Evolutionary conservation across 176 grass and related monocot species (phyloP).

Genomic region (Triticum urartu): DNA sequence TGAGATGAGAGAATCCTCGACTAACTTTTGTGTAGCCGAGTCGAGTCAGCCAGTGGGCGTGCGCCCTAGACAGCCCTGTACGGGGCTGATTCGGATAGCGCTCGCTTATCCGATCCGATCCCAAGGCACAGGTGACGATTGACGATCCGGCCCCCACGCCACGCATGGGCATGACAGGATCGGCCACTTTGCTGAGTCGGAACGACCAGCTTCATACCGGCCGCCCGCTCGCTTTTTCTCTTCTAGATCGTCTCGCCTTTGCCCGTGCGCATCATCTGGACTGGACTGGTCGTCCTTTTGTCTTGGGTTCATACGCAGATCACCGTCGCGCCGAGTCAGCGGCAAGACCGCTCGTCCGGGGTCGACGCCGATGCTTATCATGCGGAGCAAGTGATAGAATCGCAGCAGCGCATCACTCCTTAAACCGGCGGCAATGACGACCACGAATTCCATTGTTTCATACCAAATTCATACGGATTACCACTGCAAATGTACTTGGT

Average conservation of each 20-base stretch:
- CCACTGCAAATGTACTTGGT: too few species aligned
- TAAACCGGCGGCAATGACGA: not conserved
- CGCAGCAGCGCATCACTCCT: not conserved
- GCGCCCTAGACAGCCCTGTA: not conserved
- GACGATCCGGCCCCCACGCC: not conserved
- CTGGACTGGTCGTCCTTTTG: not conserved
- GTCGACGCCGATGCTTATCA: too few species aligned
- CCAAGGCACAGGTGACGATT: not conserved
- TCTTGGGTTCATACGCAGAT: not conserved
- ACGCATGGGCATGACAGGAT: not conserved
- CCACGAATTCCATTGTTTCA: not conserved
- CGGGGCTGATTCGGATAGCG: not conserved
- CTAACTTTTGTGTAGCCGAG: not conserved
- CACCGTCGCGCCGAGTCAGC: not conserved
- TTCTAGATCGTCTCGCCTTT: slow-evolving; percentile 9
- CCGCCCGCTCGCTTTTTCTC: not conserved
- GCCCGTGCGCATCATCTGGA: slow-evolving; percentile 14
- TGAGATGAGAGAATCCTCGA: too few species aligned
- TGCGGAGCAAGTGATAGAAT: too few species aligned
- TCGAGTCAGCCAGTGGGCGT: not conserved
- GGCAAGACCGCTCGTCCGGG: not conserved
- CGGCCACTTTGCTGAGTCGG: not conserved
- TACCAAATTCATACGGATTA: too few species aligned
- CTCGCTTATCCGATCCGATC: not conserved
- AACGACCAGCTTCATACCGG: not conserved